phyloP scores from a whole-genome alignment of 2,329 filamentous ascomycete genomes.

The Diaporthe destruens region DNA sequence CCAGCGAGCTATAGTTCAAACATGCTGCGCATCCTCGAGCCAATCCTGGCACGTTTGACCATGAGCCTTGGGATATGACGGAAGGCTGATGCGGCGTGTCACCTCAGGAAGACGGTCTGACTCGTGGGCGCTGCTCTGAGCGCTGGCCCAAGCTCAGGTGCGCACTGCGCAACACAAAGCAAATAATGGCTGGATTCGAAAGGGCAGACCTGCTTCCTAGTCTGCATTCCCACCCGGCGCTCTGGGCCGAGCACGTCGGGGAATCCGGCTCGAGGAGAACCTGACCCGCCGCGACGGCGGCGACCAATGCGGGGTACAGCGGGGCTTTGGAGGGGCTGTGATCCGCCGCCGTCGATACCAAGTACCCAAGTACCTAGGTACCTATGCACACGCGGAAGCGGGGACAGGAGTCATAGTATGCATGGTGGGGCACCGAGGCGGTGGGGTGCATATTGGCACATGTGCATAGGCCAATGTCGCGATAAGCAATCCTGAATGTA shows the following conservation, averaged over 20 bases:
- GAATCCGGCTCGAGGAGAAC: conserved; percentile 22
- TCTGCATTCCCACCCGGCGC: conserved; percentile 2
- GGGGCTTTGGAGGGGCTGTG: conserved; percentile 24
- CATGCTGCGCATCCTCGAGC: background rate
- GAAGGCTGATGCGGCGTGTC: background rate
- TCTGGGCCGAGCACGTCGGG: conserved; percentile 31
- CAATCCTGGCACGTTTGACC: background rate
- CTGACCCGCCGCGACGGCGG: background rate
- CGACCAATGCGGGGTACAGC: conserved; percentile 19
- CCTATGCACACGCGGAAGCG: background rate
- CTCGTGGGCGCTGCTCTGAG: conserved; percentile 1
- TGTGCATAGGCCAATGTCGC: background rate
- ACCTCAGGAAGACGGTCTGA: background rate
- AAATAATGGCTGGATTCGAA: background rate
- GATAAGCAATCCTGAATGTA: background rate
- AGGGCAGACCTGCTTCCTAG: conserved; percentile 3
- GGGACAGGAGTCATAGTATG: background rate
- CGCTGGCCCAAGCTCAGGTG: background rate
- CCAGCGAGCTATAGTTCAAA: background rate
- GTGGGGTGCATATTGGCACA: background rate
- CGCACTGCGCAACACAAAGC: background rate
- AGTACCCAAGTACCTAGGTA: no score
- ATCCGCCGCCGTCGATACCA: background rate
- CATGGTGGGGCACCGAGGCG: background rate
- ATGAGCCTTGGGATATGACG: conserved; percentile 9